These are phyloP conservation scores for Nothophaeocryptopus gaeumannii DNA, from an alignment of 2,329 filamentous ascomycete species.

Conservation along the genomic window DNA sequence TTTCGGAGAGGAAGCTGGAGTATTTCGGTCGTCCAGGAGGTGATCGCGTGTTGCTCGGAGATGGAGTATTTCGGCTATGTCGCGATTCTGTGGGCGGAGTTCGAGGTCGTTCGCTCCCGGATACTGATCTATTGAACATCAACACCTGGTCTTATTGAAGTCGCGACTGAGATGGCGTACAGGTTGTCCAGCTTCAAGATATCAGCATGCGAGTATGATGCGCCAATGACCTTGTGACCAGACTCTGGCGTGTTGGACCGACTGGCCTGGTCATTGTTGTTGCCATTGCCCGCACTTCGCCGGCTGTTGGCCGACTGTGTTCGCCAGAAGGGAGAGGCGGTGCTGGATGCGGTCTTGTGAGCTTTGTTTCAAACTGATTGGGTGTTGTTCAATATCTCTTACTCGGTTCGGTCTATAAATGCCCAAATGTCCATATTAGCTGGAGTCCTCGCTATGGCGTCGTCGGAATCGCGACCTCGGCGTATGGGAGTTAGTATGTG, in stretches of 20 bases:
- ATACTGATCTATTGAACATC: conserved; percentile 23
- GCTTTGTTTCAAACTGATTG: conserved; percentile 1
- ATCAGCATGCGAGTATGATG: conserved; percentile 93
- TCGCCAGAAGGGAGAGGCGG: conserved; percentile 86
- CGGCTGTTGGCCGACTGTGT: conserved; percentile 50
- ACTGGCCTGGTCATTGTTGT: conserved; percentile 36
- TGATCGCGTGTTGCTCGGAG: conserved; percentile 54
- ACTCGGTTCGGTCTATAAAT: conserved; percentile 38
- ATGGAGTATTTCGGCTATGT: conserved; percentile 52
- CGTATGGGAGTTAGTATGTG: not conserved
- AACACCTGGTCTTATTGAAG: not conserved
- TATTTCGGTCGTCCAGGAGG: conserved; percentile 68
- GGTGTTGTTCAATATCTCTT: not conserved
- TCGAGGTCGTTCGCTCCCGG: conserved; percentile 59
- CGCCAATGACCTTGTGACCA: conserved; percentile 75
- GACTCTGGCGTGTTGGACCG: conserved; percentile 51
- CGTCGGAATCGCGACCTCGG: conserved; percentile 1
- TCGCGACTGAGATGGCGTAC: conserved; percentile 49
- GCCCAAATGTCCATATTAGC: conserved; percentile 40
- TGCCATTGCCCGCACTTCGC: conserved; percentile 28
- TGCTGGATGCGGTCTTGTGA: conserved; percentile 50
- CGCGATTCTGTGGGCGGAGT: conserved; percentile 67
- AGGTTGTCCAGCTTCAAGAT: conserved; percentile 82
- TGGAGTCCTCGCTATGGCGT: conserved; percentile 10
- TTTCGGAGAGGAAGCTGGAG: conserved; percentile 75